Conservation (phyloP, 2,329 filamentous ascomycete genomes). For the Aspergillus brasiliensis region DNA sequence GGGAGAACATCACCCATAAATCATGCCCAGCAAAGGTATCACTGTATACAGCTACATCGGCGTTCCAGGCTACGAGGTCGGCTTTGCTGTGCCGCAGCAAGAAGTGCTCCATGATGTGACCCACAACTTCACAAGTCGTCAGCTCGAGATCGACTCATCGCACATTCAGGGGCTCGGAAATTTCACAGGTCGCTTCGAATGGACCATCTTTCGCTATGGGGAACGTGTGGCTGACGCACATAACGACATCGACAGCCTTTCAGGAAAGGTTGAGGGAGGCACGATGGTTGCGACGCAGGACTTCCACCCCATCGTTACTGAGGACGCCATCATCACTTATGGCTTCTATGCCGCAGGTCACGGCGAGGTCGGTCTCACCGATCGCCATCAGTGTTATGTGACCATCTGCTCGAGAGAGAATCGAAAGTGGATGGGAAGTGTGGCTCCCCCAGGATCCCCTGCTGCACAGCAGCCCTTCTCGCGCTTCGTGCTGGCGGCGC, state of each 20-base stretch:
- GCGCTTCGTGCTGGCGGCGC: conserved; percentile 5
- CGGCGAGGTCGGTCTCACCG: conserved; percentile 4
- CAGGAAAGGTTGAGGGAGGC: background rate
- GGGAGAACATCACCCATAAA: background rate
- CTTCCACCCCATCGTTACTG: conserved; percentile 3
- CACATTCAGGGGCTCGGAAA: background rate
- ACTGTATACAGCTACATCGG: conserved; percentile 7
- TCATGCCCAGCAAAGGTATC: conserved; percentile 5
- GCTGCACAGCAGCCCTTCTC: conserved; percentile 4
- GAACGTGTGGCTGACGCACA: conserved; percentile 1
- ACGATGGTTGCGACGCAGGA: conserved; percentile 5
- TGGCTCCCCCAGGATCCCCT: background rate
- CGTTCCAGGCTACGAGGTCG: conserved; percentile 1
- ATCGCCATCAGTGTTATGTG: conserved; percentile 7
- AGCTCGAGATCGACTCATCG: conserved; percentile 1
- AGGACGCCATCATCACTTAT: conserved; percentile 8
- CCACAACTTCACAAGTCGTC: background rate
- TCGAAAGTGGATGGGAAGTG: conserved; percentile 1
- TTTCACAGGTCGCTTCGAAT: conserved; percentile 4
- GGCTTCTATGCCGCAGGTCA: conserved; percentile 6
- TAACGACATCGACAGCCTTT: background rate
- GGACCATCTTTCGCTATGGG: conserved; percentile 4
- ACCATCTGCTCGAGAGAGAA: background rate
- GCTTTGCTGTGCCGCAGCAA: background rate
- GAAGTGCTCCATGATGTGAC: background rate